Evolutionary conservation across 306 rosid species (phyloP), one percentile per base, ranked within the genome.

Genomic region (Quercus agrifolia): DNA sequence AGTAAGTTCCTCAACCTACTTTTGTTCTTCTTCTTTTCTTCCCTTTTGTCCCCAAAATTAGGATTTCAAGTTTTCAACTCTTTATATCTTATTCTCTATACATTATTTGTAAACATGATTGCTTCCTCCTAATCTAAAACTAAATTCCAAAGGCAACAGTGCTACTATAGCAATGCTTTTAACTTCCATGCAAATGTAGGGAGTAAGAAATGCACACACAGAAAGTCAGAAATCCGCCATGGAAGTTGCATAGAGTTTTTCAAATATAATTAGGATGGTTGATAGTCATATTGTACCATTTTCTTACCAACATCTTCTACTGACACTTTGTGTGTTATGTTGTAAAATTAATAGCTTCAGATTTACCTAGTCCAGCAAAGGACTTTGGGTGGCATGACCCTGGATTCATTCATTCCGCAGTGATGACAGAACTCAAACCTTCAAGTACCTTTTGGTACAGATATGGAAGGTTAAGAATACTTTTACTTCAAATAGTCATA

Each of bases 321-420:
- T 35, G 10, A 68, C 27, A 35, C 35, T 67, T 10, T 19, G 27
- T 25, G 14, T 6, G 3, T 33, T 17, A 49, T 9, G 17, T 19
- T 35, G 15, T 68, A 9, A 68, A 66, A 79, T 76, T 76, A 9
- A 80, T 73, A 94, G 98, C 72, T 80, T 75, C 88, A 56, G 11
- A 0, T 2, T 0, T 31, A 21, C 79, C 81, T 7, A 94, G 97
- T 83, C 99, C 99, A 81, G 99, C 99, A 13, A 90, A 82, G 75
- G 97, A 94, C 71, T 94, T 94, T 30, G 97, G 99, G 25, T 94
- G 99, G 99, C 99, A 94, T 90, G 93, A 94, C 56, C 99, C 97
- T 1, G 99, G 97, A 58, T 92, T 68, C 89, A 91, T 94, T 62
- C 99, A 94, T 77, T 85, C 99, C 20, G 97, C 90, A 77, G 75